These are phyloP conservation scores for Cryptococcus floricola DNA, from an alignment of 1,284 basidiomycete species.

Conservation along the genomic window DNA sequence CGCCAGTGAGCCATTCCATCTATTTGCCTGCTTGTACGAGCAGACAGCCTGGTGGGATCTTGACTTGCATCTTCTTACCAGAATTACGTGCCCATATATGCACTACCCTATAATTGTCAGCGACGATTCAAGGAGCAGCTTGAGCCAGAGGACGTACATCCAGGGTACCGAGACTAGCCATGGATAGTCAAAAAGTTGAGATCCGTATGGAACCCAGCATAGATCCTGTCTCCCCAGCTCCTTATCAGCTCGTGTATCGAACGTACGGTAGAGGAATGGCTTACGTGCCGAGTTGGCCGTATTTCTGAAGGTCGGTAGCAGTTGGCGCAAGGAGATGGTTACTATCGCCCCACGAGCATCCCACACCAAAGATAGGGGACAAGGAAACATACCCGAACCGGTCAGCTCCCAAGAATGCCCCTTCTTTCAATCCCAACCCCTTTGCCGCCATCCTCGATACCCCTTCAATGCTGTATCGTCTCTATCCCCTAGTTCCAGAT, in stretches of 20 bases:
- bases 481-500: neutral
- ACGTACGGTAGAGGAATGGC: neutral
- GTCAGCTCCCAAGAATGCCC: conserved; percentile 69
- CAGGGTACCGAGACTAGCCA: conserved; percentile 62
- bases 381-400: conserved; percentile 61
- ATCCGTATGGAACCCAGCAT: conserved; percentile 78
- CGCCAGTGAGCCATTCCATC: conserved; percentile 80
- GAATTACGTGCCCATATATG: conserved; percentile 90
- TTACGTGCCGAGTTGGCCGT: conserved; percentile 58
- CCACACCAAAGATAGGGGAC: neutral
- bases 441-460: conserved; percentile 77
- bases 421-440: conserved; percentile 67
- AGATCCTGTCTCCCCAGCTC: conserved; percentile 57
- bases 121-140: neutral
- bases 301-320: conserved; percentile 76
- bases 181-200: conserved; percentile 68
- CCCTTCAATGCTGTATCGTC: conserved; percentile 61
- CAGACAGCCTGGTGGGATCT: conserved; percentile 63
- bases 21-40: conserved; percentile 84
- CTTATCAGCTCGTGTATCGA: neutral
- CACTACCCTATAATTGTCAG: conserved; percentile 19
- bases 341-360: conserved; percentile 50
- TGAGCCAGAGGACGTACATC: conserved; percentile 24
- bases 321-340: conserved; percentile 86
- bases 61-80: conserved; percentile 77